These are phyloP conservation scores for Candida mattraensis DNA, from an alignment of 805 yeast genomes.

Conservation along the genomic window DNA sequence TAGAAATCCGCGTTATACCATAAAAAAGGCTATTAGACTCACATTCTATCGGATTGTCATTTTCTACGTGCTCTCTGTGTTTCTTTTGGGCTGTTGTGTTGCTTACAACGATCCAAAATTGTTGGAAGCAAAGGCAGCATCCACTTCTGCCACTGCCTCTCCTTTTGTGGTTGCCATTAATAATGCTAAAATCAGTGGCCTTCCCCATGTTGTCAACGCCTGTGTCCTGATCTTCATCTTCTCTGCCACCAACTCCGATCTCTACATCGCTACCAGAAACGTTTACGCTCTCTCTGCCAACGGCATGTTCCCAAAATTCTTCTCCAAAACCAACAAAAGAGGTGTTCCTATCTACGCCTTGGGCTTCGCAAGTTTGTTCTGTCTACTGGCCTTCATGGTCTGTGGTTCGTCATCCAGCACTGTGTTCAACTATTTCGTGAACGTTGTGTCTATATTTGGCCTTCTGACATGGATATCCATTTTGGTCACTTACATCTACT, in stretches of 20 bases:
- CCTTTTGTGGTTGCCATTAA: conserved; percentile 84
- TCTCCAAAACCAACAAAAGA: conserved; percentile 60
- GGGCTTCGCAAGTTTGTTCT: conserved; percentile 49
- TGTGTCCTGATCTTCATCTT: conserved; percentile 75
- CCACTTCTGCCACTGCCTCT: conserved; percentile 68
- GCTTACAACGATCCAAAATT: conserved; percentile 48
- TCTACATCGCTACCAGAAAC: conserved; percentile 76
- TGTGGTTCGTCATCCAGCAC: conserved; percentile 54
- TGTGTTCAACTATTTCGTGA: conserved; percentile 68
- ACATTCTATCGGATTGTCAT: conserved; percentile 54
- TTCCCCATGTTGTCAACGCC: conserved; percentile 77
- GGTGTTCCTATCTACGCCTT: conserved; percentile 73
- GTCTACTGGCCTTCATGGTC: conserved; percentile 70
- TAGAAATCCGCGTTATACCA: conserved; percentile 45
- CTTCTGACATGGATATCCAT: conserved; percentile 75
- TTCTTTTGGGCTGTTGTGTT: conserved; percentile 58
- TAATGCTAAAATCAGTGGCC: conserved; percentile 59
- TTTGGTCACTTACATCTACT: conserved; percentile 63
- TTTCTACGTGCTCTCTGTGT: conserved; percentile 53
- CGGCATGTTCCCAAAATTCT: conserved; percentile 70
- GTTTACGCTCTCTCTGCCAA: conserved; percentile 69
- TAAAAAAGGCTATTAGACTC: conserved; percentile 53
- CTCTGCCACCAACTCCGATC: conserved; percentile 79
- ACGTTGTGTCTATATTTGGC: conserved; percentile 75
- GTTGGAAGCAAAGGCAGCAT: conserved; percentile 43